Evolutionary conservation across 2,329 filamentous ascomycete genomes (phyloP).

Genomic region (Sporothrix phasma): DNA sequence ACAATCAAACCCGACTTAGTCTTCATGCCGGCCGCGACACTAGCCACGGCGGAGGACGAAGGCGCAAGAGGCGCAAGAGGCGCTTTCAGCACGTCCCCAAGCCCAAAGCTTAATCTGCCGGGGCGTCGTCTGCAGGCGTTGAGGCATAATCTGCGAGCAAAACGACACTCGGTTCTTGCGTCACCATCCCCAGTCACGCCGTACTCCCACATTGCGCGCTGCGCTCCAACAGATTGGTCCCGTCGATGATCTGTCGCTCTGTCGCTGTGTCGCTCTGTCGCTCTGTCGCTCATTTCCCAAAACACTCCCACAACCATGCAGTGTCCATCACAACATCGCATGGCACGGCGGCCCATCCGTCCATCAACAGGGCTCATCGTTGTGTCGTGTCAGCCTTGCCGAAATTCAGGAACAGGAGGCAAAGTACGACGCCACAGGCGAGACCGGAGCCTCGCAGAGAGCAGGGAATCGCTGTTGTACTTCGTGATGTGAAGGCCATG

Average conservation of each 20-base stretch:
- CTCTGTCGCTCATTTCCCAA: background rate
- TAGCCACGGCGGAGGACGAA: background rate
- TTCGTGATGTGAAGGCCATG: background rate
- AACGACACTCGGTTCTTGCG: too few relatives aligned
- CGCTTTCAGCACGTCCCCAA: too few relatives aligned
- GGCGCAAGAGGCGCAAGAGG: too few relatives aligned
- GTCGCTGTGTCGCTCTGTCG: background rate
- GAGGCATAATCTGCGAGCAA: too few relatives aligned
- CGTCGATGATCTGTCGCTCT: slow-evolving; percentile 1
- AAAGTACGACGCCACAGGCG: background rate
- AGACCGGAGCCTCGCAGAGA: background rate
- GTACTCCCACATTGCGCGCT: background rate
- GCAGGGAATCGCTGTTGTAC: background rate
- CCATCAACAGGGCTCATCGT: background rate
- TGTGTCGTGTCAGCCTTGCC: background rate
- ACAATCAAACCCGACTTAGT: background rate
- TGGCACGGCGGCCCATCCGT: background rate
- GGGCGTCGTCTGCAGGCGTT: background rate
- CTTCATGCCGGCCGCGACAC: background rate
- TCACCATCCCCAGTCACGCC: background rate
- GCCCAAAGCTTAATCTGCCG: background rate
- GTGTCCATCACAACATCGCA: slow-evolving; percentile 1
- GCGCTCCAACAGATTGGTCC: background rate
- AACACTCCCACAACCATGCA: background rate
- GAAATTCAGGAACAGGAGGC: background rate